These are phyloP conservation scores for Saccharomyces hybrid DNA, from an alignment of 1,139 yeast genomes.

Conservation along the genomic window DNA sequence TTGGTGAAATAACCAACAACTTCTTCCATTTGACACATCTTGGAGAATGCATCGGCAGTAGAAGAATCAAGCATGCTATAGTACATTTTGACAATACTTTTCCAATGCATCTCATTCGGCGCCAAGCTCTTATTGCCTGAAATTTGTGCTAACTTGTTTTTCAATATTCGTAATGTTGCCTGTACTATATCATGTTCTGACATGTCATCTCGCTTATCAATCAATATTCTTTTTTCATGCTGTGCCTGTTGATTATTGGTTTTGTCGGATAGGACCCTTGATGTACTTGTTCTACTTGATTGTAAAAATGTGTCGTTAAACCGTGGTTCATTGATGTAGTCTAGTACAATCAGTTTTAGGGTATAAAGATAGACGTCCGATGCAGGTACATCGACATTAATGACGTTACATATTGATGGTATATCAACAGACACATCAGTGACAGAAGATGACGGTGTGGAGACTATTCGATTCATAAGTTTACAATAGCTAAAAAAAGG, in stretches of 20 bases:
- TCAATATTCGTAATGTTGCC: constrained; percentile 34
- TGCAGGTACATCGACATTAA: constrained; percentile 5
- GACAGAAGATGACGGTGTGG: constrained; percentile 7
- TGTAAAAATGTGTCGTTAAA: constrained; percentile 31
- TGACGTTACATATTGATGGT: constrained; percentile 10
- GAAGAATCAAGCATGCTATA: constrained; percentile 38
- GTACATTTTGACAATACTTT: constrained; percentile 51
- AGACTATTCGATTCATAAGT: constrained; percentile 8
- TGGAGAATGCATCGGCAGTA: background rate
- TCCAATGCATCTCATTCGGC: constrained; percentile 34
- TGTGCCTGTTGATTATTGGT: background rate
- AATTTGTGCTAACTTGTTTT: constrained; percentile 43
- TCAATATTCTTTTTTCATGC: background rate
- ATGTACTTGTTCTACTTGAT: background rate
- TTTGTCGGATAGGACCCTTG: background rate
- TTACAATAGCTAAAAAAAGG: background rate
- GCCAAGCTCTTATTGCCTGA: constrained; percentile 40
- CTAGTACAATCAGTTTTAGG: constrained; percentile 45
- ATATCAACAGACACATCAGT: constrained; percentile 4
- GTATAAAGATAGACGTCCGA: constrained; percentile 17
- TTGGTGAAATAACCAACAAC: constrained; percentile 59
- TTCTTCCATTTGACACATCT: constrained; percentile 44
- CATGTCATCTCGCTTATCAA: background rate
- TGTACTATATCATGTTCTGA: background rate
- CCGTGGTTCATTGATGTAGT: constrained; percentile 52